Percentiles rank a stretch among this genome's conserved stretches.
Conservation (phyloP, 73 alveolate genomes). For the Uronychia setigera region DNA sequence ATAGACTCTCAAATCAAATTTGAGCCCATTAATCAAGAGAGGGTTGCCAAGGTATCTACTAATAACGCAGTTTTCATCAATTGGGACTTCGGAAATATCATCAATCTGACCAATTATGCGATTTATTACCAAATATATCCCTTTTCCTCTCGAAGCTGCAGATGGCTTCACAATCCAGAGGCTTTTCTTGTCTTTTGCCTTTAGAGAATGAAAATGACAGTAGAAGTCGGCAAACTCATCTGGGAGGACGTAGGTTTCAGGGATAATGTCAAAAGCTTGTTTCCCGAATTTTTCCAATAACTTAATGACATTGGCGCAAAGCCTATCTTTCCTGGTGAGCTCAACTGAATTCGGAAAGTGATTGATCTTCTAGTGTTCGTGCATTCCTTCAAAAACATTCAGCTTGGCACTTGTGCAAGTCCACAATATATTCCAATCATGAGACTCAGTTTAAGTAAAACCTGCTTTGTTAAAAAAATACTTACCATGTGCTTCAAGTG, state of each 20-base stretch:
- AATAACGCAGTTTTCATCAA: slow-evolving; percentile 82
- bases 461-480: slow-evolving; percentile 1
- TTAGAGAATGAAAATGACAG: slow-evolving; percentile 71
- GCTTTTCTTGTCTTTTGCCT: slow-evolving; percentile 68
- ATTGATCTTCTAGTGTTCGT: slow-evolving; percentile 74
- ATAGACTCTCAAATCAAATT: slow-evolving; percentile 85
- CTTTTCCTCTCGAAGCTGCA: slow-evolving; percentile 85
- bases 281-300: slow-evolving; percentile 71
- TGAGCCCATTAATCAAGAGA: slow-evolving; percentile 78
- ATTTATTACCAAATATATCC: slow-evolving; percentile 62
- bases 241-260: slow-evolving; percentile 90
- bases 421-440: slow-evolving; percentile 81
- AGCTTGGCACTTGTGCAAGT: slow-evolving; percentile 63
- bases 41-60: slow-evolving; percentile 87
- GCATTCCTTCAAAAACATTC: slow-evolving; percentile 73
- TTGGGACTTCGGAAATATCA: slow-evolving; percentile 71
- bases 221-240: slow-evolving; percentile 87
- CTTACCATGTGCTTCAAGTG: slow-evolving; percentile 58
- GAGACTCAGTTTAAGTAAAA: slow-evolving; percentile 51
- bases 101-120: slow-evolving; percentile 65
- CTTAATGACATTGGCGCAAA: slow-evolving; percentile 61
- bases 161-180: slow-evolving; percentile 90
- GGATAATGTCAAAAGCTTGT: slow-evolving; percentile 68
- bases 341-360: slow-evolving; percentile 89
- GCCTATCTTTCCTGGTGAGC: slow-evolving; percentile 85